These are phyloP conservation scores for Tagetes erecta DNA, from an alignment of 129 eudicot species.

Conservation along the genomic window DNA sequence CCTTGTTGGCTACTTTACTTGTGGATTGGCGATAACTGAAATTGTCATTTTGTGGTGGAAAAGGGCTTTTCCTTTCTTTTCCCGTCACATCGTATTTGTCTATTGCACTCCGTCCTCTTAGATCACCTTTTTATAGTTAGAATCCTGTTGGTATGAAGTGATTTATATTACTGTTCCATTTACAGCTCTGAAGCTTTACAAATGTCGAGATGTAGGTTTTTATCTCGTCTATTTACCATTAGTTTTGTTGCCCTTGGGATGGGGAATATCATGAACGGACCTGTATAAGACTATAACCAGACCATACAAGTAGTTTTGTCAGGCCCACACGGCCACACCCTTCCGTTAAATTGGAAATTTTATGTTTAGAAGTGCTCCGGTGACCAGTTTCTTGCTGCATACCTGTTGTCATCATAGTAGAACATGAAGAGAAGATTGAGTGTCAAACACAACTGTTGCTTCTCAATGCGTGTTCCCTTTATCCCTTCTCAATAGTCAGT, in stretches of 20 bases:
- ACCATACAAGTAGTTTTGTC: background rate
- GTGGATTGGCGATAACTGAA: background rate
- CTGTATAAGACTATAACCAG: background rate
- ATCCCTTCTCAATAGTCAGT: background rate
- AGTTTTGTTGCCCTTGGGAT: background rate
- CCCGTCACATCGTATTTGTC: too few species aligned
- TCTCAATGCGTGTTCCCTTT: background rate
- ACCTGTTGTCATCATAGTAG: background rate
- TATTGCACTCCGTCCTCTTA: background rate
- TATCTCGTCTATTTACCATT: background rate
- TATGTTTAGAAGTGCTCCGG: background rate
- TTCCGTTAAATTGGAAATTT: background rate
- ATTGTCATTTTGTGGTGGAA: background rate
- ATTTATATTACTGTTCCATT: background rate
- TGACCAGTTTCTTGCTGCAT: background rate
- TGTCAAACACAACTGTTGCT: background rate
- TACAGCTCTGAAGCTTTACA: background rate
- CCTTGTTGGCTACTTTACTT: constrained; percentile 4
- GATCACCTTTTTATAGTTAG: constrained; percentile 1
- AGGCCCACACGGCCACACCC: background rate
- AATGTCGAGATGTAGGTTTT: background rate
- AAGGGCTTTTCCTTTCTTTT: background rate
- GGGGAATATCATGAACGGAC: background rate
- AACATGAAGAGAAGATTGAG: background rate
- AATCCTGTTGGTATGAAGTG: background rate